Evolutionary conservation across 176 grass and related monocot genomes (phyloP), one percentile per base, ranked within the genome.

Genomic region (Panicum miliaceum): DNA sequence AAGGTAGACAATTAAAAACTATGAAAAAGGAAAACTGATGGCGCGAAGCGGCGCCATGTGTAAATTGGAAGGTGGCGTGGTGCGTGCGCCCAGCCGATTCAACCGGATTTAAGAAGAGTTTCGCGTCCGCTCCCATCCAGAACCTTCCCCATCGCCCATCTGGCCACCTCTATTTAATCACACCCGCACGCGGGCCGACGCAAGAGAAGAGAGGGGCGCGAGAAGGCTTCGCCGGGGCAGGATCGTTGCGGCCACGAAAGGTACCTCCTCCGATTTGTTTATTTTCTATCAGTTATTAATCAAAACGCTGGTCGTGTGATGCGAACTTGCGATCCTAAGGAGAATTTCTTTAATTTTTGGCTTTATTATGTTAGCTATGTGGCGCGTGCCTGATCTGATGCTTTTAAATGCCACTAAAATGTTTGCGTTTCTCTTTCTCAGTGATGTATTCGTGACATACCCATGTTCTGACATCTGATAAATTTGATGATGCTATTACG

Each of bases 41-140:
- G 88, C 52, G 4, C 0, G 7, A 34, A 72, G n/a, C 73, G 15
- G 64, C 47, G 88, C 34, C 84, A 90, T 13, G 65, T 83, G 88
- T 86, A 48, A 23, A 82, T 23, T 35, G 18, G 25, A 26, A 18
- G 40, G 54, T 40, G 20, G 79, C n/a, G 41, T 36, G 54, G 25
- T 59, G 18, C 83, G 73, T 59, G 53, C 9, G 38, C 67, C 13
- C 12, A 46, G 10, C 75, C 43, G 32, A 85, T 84, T 89, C 77
- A 89, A 88, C 76, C 75, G 19, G 69, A 89, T 85, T 91, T 80
- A 69, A 91, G 73, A 80, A 19, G 22, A 57, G 5, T 64, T 69
- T 84, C 77, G 51, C 81, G 89, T 91, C 89, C 89, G 76, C 22
- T 25, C 23, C 68, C 15, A 42, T 89, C 89, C 76, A 91, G 86